A percentile compares a stretch with the other conserved stretches of the same genome.
Conservation (phyloP, 2,329 filamentous ascomycete species). For the Colletotrichum shisoi region DNA sequence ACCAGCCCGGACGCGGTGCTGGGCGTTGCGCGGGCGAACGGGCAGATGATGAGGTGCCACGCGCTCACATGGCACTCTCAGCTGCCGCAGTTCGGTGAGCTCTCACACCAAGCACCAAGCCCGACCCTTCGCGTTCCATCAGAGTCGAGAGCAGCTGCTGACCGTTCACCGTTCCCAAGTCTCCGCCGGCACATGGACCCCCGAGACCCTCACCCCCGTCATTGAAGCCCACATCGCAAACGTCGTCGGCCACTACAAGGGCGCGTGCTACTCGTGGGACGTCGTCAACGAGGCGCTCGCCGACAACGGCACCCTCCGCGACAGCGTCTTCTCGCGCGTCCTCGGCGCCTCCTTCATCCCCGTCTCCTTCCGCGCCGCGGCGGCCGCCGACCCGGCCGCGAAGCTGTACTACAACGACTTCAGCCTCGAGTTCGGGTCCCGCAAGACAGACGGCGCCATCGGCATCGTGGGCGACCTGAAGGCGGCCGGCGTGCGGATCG, state of each 20-base stretch:
- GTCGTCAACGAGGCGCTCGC: constrained; percentile 64
- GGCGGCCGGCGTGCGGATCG: constrained; percentile 67
- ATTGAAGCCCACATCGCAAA: constrained; percentile 61
- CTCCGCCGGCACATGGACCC: constrained; percentile 68
- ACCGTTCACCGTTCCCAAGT: constrained; percentile 58
- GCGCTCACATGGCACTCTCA: constrained; percentile 71
- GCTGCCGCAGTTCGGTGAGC: constrained; percentile 56
- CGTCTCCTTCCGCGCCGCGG: constrained; percentile 60
- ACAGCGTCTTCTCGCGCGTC: constrained; percentile 58
- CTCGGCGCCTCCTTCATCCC: constrained; percentile 63
- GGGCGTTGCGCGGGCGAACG: constrained; percentile 52
- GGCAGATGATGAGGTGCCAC: constrained; percentile 65
- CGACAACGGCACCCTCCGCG: constrained; percentile 60
- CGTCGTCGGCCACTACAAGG: constrained; percentile 54
- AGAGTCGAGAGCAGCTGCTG: constrained; percentile 58
- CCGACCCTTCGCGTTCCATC: constrained; percentile 53
- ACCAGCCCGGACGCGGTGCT: constrained; percentile 62
- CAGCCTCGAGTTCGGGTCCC: constrained; percentile 46
- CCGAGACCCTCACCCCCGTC: constrained; percentile 48
- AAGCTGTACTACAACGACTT: constrained; percentile 70
- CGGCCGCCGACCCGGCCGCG: constrained; percentile 56
- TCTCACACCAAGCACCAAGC: neutral
- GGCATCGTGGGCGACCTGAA: constrained; percentile 69
- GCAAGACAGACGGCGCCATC: constrained; percentile 56
- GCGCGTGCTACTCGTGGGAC: constrained; percentile 60